Evolutionary conservation across 1,284 basidiomycete genomes (phyloP).

Genomic region (Rhodotorula sp.): DNA sequence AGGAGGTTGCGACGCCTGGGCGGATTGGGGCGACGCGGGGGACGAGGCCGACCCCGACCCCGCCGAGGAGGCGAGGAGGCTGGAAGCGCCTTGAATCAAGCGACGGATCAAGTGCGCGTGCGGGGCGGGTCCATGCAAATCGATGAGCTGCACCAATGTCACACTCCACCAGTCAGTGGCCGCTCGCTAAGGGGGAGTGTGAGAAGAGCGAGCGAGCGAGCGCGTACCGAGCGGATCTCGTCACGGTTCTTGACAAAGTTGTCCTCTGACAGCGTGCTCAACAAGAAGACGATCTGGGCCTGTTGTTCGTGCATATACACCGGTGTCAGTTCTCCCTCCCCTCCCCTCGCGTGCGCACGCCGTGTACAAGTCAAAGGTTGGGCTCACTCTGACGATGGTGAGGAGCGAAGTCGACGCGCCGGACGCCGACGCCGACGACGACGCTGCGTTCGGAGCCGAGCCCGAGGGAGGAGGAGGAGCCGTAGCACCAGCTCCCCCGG

Average conservation of each 20-base stretch:
- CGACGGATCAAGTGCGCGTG: slow-evolving; percentile 93
- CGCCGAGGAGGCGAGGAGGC: slow-evolving; percentile 55
- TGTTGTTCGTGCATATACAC: too few relatives aligned
- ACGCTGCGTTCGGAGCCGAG: neutral
- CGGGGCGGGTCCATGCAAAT: slow-evolving; percentile 89
- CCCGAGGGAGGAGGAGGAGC: neutral
- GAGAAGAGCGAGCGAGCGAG: slow-evolving; percentile 40
- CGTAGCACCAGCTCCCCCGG: neutral
- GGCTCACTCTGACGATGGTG: slow-evolving; percentile 29
- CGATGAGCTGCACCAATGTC: slow-evolving; percentile 70
- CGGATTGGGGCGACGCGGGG: slow-evolving; percentile 56
- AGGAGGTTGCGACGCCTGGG: slow-evolving; percentile 29
- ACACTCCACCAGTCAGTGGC: slow-evolving; percentile 19
- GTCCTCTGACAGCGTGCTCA: slow-evolving; percentile 89
- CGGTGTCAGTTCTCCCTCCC: neutral
- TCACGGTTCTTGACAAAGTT: slow-evolving; percentile 86
- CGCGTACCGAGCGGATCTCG: slow-evolving; percentile 86
- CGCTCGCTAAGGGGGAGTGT: neutral
- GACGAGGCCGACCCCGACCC: neutral
- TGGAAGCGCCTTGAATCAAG: slow-evolving; percentile 68
- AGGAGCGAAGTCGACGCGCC: slow-evolving; percentile 17
- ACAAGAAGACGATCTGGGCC: slow-evolving; percentile 78
- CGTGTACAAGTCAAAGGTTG: neutral
- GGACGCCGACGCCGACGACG: neutral
- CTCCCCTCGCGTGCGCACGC: too few relatives aligned